Conservation (phyloP, 805 yeast genomes). For the Monosporozyma unispora region DNA sequence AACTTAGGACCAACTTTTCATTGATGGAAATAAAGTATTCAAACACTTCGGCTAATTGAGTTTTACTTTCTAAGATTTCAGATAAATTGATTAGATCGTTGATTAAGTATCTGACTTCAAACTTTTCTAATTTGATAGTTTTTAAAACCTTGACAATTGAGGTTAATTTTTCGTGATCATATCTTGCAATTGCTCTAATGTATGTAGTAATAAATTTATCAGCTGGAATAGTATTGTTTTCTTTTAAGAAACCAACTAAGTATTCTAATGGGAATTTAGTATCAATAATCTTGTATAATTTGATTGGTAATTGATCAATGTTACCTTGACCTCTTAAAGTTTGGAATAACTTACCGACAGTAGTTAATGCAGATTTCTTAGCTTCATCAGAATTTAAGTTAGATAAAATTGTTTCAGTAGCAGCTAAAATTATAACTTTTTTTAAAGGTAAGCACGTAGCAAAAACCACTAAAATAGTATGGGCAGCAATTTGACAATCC, state of each 20-base stretch:
- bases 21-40: conserved; percentile 33
- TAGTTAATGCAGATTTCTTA: conserved; percentile 37
- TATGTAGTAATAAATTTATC: conserved; percentile 39
- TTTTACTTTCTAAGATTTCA: conserved; percentile 33
- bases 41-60: conserved; percentile 32
- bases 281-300: conserved; percentile 30
- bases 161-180: conserved; percentile 33
- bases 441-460: conserved; percentile 61
- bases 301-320: conserved; percentile 34
- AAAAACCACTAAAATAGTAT: conserved; percentile 70
- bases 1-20: conserved; percentile 33
- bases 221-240: conserved; percentile 16
- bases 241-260: conserved; percentile 16
- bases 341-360: conserved; percentile 42
- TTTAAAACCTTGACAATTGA: conserved; percentile 32
- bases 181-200: conserved; percentile 36
- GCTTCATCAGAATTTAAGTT: conserved; percentile 34
- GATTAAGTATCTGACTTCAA: conserved; percentile 32
- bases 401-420: conserved; percentile 47
- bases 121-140: conserved; percentile 27
- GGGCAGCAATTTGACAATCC: conserved; percentile 75
- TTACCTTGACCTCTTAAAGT: conserved; percentile 35
- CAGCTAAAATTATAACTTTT: conserved; percentile 46
- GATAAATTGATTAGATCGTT: conserved; percentile 33
- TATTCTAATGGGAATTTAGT: conserved; percentile 16